Percentiles rank a stretch among this genome's conserved stretches.
These are phyloP conservation scores for Fibroporia radiculosa DNA, from an alignment of 768 basidiomycete species.

Conservation along the genomic window DNA sequence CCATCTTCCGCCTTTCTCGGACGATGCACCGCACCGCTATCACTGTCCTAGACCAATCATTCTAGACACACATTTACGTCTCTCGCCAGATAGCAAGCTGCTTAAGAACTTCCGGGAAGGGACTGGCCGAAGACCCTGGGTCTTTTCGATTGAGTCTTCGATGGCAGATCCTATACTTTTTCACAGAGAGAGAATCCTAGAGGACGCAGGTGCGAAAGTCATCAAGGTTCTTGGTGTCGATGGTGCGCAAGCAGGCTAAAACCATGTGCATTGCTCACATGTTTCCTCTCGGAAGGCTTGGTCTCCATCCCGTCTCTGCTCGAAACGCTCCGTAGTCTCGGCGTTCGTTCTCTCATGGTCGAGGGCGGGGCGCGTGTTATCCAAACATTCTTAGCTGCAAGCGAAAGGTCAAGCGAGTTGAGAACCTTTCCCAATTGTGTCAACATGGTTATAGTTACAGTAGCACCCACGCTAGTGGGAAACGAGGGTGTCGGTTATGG, in stretches of 20 bases:
- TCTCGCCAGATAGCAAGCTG: slow-evolving; percentile 61
- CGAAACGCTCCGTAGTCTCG: slow-evolving; percentile 40
- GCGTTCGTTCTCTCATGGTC: slow-evolving; percentile 79
- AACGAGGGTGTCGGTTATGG: slow-evolving; percentile 55
- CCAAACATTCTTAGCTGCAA: slow-evolving; percentile 49
- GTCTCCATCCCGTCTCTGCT: slow-evolving; percentile 47
- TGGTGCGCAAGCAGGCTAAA: slow-evolving; percentile 3
- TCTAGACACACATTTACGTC: slow-evolving; percentile 68
- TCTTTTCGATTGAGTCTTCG: slow-evolving; percentile 32
- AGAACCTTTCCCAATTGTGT: slow-evolving; percentile 26
- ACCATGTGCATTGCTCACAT: not conserved
- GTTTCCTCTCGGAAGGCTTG: slow-evolving; percentile 20
- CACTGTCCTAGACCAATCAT: slow-evolving; percentile 75
- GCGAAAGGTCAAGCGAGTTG: slow-evolving; percentile 1
- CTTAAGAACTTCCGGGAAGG: slow-evolving; percentile 54
- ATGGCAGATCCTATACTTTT: slow-evolving; percentile 18
- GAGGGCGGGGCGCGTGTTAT: slow-evolving; percentile 91
- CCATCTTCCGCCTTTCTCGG: slow-evolving; percentile 38
- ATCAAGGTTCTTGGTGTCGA: slow-evolving; percentile 33
- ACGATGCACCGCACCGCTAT: slow-evolving; percentile 17
- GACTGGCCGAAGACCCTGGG: slow-evolving; percentile 62
- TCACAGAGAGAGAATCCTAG: slow-evolving; percentile 36
- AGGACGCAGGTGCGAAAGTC: slow-evolving; percentile 60
- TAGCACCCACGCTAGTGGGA: slow-evolving; percentile 83
- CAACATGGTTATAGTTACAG: slow-evolving; percentile 75